A percentile compares a stretch with the other conserved stretches of the same genome.
phyloP scores from a whole-genome alignment of 163 green algal species.

The Prototheca wickerhamii region DNA sequence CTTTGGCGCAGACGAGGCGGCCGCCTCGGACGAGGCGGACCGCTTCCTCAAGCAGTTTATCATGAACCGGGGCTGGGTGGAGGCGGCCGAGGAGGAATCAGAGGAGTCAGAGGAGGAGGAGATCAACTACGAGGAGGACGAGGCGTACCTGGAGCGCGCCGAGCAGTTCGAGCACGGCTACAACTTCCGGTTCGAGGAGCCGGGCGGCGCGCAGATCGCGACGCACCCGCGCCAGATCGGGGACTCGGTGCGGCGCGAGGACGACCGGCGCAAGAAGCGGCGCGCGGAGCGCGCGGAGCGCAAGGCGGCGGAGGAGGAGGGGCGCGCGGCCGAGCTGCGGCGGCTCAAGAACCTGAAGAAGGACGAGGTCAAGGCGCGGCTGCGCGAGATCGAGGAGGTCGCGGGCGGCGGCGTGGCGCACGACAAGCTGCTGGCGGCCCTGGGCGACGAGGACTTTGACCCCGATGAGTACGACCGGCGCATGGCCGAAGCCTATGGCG shows the following conservation, averaged over 20 bases:
- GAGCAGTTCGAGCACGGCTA: conserved; percentile 83
- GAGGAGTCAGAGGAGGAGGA: conserved; percentile 16
- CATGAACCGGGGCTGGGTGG: conserved; percentile 46
- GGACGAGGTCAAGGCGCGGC: conserved; percentile 51
- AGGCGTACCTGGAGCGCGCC: conserved; percentile 58
- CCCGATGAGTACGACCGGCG: conserved; percentile 79
- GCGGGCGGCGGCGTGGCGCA: conserved; percentile 36
- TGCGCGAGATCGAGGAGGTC: conserved; percentile 46
- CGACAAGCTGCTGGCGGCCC: conserved; percentile 39
- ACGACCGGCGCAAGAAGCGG: conserved; percentile 56
- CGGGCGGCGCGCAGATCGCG: conserved; percentile 47
- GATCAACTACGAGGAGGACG: conserved; percentile 62
- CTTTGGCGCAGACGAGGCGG: conserved; percentile 46
- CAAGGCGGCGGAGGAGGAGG: conserved; percentile 37
- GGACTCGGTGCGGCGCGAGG: conserved; percentile 58
- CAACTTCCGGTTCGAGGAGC: conserved; percentile 90
- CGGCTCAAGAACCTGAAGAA: conserved; percentile 90
- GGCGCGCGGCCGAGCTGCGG: conserved; percentile 60
- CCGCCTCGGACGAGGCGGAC: conserved; percentile 40
- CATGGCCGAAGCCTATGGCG: conserved; percentile 82
- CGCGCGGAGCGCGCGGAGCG: conserved; percentile 43
- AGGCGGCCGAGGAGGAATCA: conserved; percentile 19
- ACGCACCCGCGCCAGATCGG: conserved; percentile 63
- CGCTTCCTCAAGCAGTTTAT: conserved; percentile 76
- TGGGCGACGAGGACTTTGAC: conserved; percentile 88